Evolutionary conservation across 2,329 filamentous ascomycete species (phyloP).

Genomic region (Monosporascus sp.): DNA sequence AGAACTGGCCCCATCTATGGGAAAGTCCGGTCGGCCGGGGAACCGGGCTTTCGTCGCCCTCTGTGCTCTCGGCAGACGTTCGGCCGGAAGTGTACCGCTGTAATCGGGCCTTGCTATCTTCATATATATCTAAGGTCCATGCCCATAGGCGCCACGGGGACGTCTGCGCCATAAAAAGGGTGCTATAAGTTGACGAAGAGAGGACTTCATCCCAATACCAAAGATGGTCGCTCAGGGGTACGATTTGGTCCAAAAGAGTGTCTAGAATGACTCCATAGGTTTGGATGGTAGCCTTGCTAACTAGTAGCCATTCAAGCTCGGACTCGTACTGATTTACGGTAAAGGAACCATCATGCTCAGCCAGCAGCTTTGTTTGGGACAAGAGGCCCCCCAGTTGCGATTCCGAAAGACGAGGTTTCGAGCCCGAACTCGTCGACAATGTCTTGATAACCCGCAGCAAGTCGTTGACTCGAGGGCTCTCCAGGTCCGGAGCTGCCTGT

Average conservation of each 20-base stretch:
- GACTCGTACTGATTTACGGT: constrained; percentile 53
- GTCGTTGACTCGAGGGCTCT: constrained; percentile 52
- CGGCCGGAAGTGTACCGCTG: constrained; percentile 26
- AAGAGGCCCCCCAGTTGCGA: constrained; percentile 59
- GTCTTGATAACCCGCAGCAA: constrained; percentile 65
- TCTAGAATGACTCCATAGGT: constrained; percentile 77
- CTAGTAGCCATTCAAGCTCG: constrained; percentile 84
- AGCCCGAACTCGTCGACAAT: constrained; percentile 64
- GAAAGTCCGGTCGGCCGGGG: constrained; percentile 37
- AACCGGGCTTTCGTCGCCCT: constrained; percentile 18
- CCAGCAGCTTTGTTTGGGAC: constrained; percentile 54
- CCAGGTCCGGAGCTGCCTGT: constrained; percentile 36
- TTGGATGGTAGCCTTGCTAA: constrained; percentile 90
- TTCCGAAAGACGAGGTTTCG: constrained; percentile 56
- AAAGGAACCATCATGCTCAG: constrained; percentile 22
- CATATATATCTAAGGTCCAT: constrained; percentile 67
- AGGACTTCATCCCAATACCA: constrained; percentile 95
- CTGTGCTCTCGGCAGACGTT: constrained; percentile 25
- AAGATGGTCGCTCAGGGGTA: constrained; percentile 78
- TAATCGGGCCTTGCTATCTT: constrained; percentile 49
- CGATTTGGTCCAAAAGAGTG: constrained; percentile 74
- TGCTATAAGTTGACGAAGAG: constrained; percentile 71
- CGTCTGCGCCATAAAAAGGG: constrained; percentile 81
- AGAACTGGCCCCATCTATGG: constrained; percentile 65
- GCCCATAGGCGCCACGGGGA: constrained; percentile 71